A percentile compares a stretch with the other conserved stretches of the same genome.
Evolutionary conservation across 768 basidiomycete species (phyloP).

Genomic region (Collybia nuda): DNA sequence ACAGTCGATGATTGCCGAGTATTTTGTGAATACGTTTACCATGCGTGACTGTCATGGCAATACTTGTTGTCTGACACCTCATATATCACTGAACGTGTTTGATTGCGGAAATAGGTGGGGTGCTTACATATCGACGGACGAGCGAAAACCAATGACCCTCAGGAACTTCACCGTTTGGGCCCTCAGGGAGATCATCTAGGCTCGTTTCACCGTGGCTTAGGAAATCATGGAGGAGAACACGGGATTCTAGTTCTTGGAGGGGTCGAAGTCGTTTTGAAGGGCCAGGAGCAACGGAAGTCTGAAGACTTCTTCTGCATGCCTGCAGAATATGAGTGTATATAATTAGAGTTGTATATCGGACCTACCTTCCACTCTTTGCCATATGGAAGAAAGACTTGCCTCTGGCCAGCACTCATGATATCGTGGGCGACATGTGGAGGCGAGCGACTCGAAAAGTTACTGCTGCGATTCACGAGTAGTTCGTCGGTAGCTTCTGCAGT

Average conservation of each 20-base stretch:
- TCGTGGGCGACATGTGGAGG: conserved; percentile 30
- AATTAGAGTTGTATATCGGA: neutral
- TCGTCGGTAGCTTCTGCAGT: conserved; percentile 22
- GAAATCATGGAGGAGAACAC: conserved; percentile 21
- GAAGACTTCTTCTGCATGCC: conserved; percentile 20
- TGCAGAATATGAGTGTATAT: neutral
- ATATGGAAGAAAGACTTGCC: conserved; percentile 25
- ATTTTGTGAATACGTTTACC: conserved; percentile 21
- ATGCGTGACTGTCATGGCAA: conserved; percentile 22
- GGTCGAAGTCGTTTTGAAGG: conserved; percentile 21
- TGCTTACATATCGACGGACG: conserved; percentile 24
- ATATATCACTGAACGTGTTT: neutral
- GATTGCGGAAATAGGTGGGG: neutral
- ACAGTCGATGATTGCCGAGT: conserved; percentile 17
- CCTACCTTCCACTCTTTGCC: conserved; percentile 25
- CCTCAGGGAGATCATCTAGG: conserved; percentile 13
- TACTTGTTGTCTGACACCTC: conserved; percentile 17
- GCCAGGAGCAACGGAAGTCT: conserved; percentile 20
- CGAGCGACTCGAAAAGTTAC: conserved; percentile 22
- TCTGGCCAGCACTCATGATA: conserved; percentile 26
- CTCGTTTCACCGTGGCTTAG: conserved; percentile 16
- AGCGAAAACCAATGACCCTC: conserved; percentile 28
- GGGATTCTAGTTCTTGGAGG: conserved; percentile 24
- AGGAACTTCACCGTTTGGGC: conserved; percentile 19
- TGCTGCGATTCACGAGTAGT: conserved; percentile 22